Evolutionary conservation across 2,329 filamentous ascomycete genomes (phyloP), one percentile per base, ranked within the genome.

Genomic region (Metarhizium guizhouense): DNA sequence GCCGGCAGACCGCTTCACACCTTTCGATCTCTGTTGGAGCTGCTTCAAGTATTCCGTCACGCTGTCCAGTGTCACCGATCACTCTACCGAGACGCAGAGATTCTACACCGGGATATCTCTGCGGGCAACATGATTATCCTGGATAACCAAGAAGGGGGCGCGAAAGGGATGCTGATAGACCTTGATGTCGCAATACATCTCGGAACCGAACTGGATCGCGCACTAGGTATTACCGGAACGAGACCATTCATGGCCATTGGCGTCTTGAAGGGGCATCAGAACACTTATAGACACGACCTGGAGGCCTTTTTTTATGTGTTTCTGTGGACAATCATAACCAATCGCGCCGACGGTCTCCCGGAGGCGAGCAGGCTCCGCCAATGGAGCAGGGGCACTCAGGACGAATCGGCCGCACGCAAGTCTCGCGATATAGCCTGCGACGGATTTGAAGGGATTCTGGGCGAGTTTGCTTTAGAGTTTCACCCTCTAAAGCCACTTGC

Each of bases 301-400:
- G 66, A 68, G 50, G 63, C 66, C 0, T 67, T 68, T 34, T 32
- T 68, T 4, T 68, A 66, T 18, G 59, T 64, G 3, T 57, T 67
- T 1, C 53, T 60, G 10, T 57, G 54, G 56, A 52, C 45, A 51
- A 13, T 55, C 4, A 54, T 57, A 56, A 51, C 43, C n/a, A 54
- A 52, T 47, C 36, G 53, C 53, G 40, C 29, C 7, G 49, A 57
- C 29, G 43, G 51, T 48, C 57, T 42, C 3, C 54, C 58, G 42
- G 32, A 57, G 43, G 48, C 47, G 55, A 62, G 59, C 52, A 56
- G 56, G 45, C 58, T 61, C 13, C 49, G 52, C 30, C 34, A 47
- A 43, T 61, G 59, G 59, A 56, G 56, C 50, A 54, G 51, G 29
- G 57, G 57, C 50, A 18, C 30, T 29, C 57, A 51, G 52, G 52